Evolutionary conservation across 352 stramenopile species (phyloP).

Genomic region (Phytophthora litchii): DNA sequence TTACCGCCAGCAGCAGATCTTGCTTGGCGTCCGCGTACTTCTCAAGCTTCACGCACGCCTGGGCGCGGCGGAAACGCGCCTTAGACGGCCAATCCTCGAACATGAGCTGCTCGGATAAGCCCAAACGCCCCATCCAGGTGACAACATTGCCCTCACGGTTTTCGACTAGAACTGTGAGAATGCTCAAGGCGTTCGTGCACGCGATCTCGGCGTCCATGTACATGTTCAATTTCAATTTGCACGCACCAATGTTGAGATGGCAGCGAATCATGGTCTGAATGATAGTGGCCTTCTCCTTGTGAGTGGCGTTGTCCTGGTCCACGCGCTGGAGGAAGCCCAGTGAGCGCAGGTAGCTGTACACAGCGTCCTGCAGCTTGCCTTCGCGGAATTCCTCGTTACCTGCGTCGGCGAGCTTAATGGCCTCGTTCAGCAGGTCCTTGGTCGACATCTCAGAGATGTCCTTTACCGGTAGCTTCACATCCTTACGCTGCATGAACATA

Average conservation of each 20-base stretch:
- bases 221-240: constrained; percentile 78
- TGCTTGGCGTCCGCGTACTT: constrained; percentile 79
- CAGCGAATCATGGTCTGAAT: constrained; percentile 91
- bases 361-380: constrained; percentile 64
- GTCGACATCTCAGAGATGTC: constrained; percentile 74
- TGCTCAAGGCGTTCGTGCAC: constrained; percentile 83
- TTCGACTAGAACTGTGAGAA: constrained; percentile 75
- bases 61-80: constrained; percentile 81
- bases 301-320: constrained; percentile 72
- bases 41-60: constrained; percentile 74
- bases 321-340: constrained; percentile 79
- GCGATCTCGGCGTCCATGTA: constrained; percentile 77
- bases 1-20: constrained; percentile 78
- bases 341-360: constrained; percentile 78
- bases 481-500: constrained; percentile 85
- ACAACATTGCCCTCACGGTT: constrained; percentile 84
- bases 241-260: constrained; percentile 86
- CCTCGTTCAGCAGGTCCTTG: constrained; percentile 76
- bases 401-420: constrained; percentile 65
- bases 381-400: constrained; percentile 78
- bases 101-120: constrained; percentile 77
- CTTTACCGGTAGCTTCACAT: constrained; percentile 71
- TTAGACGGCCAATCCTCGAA: constrained; percentile 89
- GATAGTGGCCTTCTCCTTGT: constrained; percentile 88
- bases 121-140: constrained; percentile 84